Conservation (phyloP, 1,139 yeast species). For the Lodderomyces metapsilosis region DNA sequence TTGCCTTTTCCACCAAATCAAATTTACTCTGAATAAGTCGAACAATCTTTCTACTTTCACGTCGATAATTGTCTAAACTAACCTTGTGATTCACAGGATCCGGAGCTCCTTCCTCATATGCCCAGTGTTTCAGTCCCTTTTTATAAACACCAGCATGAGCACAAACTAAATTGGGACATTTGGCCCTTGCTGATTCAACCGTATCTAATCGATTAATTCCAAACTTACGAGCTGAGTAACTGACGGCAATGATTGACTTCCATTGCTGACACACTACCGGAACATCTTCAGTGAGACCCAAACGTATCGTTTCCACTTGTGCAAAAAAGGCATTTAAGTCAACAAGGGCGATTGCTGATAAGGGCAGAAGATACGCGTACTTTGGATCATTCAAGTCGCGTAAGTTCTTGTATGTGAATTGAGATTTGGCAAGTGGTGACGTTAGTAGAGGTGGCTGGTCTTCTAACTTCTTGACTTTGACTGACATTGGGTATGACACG, state of each 20-base stretch:
- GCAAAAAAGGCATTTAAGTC: slow-evolving; percentile 96
- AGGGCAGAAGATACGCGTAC: slow-evolving; percentile 57
- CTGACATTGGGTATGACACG: no score
- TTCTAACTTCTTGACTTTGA: slow-evolving; percentile 4
- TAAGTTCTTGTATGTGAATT: slow-evolving; percentile 48
- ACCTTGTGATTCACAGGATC: slow-evolving; percentile 66
- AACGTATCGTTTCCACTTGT: slow-evolving; percentile 82
- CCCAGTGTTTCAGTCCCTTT: slow-evolving; percentile 85
- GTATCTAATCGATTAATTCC: slow-evolving; percentile 82
- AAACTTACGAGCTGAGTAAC: slow-evolving; percentile 80
- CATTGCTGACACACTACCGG: slow-evolving; percentile 97
- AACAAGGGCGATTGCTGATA: slow-evolving; percentile 81
- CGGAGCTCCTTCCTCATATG: slow-evolving; percentile 50
- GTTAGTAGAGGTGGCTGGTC: slow-evolving; percentile 6
- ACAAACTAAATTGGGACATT: slow-evolving; percentile 72
- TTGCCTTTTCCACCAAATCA: slow-evolving; percentile 83
- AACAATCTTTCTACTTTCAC: slow-evolving; percentile 81
- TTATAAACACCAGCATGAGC: slow-evolving; percentile 95
- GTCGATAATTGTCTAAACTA: slow-evolving; percentile 83
- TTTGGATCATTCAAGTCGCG: slow-evolving; percentile 43
- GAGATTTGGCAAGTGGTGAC: slow-evolving; percentile 14
- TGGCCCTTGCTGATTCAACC: slow-evolving; percentile 60
- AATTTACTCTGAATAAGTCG: slow-evolving; percentile 54
- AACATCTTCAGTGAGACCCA: slow-evolving; percentile 60
- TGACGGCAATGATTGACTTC: slow-evolving; percentile 85